Evolutionary conservation across 345 rosid genomes (phyloP), one percentile per base, ranked within the genome.

Genomic region (Sonneratia caseolaris): DNA sequence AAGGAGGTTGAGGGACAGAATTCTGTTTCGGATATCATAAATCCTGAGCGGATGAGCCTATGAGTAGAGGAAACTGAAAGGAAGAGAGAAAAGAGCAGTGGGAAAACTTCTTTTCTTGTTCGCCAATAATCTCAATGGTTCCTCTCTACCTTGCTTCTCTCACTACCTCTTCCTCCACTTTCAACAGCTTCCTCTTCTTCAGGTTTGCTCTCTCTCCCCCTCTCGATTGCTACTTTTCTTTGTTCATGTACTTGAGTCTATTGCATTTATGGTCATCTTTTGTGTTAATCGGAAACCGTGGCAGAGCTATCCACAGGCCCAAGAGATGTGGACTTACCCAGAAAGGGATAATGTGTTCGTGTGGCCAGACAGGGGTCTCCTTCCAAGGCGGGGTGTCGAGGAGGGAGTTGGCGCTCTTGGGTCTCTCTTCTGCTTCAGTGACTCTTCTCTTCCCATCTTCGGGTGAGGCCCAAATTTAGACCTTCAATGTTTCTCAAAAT

Each of bases 321-420:
- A 81, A 72, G 78, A 79, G 79, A 76, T 78, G 80, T n/a, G 76
- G 79, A 45, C 78, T 83, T 36, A 66, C 75, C 45, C 80, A 74
- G 57, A 75, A 79, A 53, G 70, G 56, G 38, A 70, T 77, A 69
- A 51, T 72, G 35, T 85, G 85, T 73, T 82, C 78, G 36, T 51
- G 83, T 43, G 71, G 78, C 68, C 64, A 78, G 76, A 27, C 79
- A 59, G 85, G 75, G 49, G 74, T 82, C 76, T 68, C 57, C 78
- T 74, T 76, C 19, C 70, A 64, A 43, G 73, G 62, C 11, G 85
- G 83, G 73, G 4, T 90, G 42, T 81, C 76, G 51, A 87, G 97
- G 76, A 86, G 98, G 81, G 89, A 86, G 76, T 82, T 93, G 78
- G 21, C 86, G 73, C 69, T 91, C 16, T 78, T 89, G 75, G 84